A percentile compares a stretch with the other conserved stretches of the same genome.
These are phyloP conservation scores for Umbelopsis ramanniana DNA, from an alignment of 192 early-diverging fungal genomes.

Conservation along the genomic window DNA sequence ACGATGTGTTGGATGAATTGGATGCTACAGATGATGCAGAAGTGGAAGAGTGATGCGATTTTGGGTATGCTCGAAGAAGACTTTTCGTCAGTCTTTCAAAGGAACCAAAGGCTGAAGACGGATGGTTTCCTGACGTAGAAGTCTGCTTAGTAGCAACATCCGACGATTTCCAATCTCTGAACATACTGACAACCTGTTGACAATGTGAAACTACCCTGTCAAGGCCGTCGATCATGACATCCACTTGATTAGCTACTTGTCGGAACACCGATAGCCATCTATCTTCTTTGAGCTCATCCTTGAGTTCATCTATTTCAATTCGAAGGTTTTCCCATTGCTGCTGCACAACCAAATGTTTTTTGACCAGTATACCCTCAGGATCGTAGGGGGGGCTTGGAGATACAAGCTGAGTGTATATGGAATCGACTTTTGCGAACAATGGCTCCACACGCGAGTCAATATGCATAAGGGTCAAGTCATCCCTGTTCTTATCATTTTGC, in stretches of 20 bases:
- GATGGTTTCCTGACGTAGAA: background rate
- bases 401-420: slow-evolving; percentile 45
- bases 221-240: slow-evolving; percentile 60
- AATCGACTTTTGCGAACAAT: slow-evolving; percentile 52
- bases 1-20: slow-evolving; percentile 9
- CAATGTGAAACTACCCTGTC: slow-evolving; percentile 60
- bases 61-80: slow-evolving; percentile 18
- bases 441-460: slow-evolving; percentile 58
- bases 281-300: slow-evolving; percentile 63
- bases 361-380: slow-evolving; percentile 32
- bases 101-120: background rate
- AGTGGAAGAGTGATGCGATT: slow-evolving; percentile 22
- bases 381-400: slow-evolving; percentile 34
- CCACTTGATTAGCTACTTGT: slow-evolving; percentile 57
- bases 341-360: slow-evolving; percentile 42
- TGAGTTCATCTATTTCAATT: slow-evolving; percentile 58
- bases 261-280: slow-evolving; percentile 59
- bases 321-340: slow-evolving; percentile 57
- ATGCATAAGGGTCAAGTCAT: slow-evolving; percentile 43
- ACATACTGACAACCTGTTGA: slow-evolving; percentile 30
- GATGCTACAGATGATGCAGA: slow-evolving; percentile 26
- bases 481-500: slow-evolving; percentile 25
- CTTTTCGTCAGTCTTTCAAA: slow-evolving; percentile 35
- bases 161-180: slow-evolving; percentile 29
- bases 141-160: background rate